Base-by-base conservation (phyloP, 108 stramenopile genomes). In the Pseudonitzschia pungens region DNA sequence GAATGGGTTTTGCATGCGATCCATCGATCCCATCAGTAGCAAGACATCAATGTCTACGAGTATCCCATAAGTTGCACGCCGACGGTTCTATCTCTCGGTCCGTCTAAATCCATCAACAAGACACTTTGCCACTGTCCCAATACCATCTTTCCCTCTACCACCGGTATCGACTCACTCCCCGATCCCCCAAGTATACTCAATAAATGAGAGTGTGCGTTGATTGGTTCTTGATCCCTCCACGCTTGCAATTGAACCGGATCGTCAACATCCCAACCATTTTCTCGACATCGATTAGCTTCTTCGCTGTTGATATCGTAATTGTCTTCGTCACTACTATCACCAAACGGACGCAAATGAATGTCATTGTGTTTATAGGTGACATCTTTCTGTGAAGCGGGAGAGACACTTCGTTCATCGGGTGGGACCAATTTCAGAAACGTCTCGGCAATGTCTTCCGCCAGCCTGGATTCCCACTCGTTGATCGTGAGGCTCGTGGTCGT, bases 191-290 rank as follows among this genome's bases (percentile, higher is more conserved):
- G 70, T 89, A 95, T 95, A 33, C 81, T 81, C 33, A 89, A 69
- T 59, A 95, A 72, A 80, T 95, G 94, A 50, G 89, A 89, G 74
- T 95, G 94, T 12, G 94, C 90, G 81, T 95, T 95, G 55, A 95
- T 92, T 15, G 94, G 94, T 71, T 95, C 94, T 69, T 95, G 94
- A 58, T 81, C 89, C 60, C 91, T 77, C 94, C 94, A 95, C 58
- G 76, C 77, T 74, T 84, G 75, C 54, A 92, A 67, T 72, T 65
- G 43, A 10, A 71, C 81, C 12, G 84, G 73, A 75, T 91, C 75
- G 53, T 88, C 87, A 82, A 94, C 86, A 71, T 91, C 81, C 93
- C 93, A 94, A 59, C 90, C 93, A 80, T 94, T 94, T 20, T 88
- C 89, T 6, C 86, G 77, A 64, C 93, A 94, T 45, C 93, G 80